phyloP scores from a whole-genome alignment of 306 rosid species.

The Alnus rubra region DNA sequence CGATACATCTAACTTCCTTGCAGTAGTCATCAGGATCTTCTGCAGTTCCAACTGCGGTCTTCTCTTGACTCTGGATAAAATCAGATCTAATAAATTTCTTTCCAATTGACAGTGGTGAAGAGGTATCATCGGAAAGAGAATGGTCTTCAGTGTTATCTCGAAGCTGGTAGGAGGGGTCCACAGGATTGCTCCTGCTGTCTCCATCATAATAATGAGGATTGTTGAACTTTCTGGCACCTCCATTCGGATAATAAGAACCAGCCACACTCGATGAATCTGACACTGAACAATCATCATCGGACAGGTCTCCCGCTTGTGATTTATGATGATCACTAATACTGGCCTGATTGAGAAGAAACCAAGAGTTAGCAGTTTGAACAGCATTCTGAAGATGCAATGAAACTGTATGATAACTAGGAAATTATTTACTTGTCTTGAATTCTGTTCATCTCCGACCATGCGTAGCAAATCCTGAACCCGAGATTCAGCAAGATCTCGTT shows the following conservation, averaged over 20 bases:
- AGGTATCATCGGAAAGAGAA: constrained; percentile 48
- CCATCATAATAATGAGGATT: constrained; percentile 62
- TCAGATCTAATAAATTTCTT: constrained; percentile 31
- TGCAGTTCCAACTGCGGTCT: constrained; percentile 41
- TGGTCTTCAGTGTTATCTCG: constrained; percentile 21
- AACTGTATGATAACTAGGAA: constrained; percentile 18
- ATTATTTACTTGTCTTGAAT: constrained; percentile 58
- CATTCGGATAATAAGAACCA: constrained; percentile 41
- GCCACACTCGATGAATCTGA: constrained; percentile 69
- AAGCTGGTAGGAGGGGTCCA: constrained; percentile 14
- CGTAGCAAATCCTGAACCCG: constrained; percentile 77
- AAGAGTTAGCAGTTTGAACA: constrained; percentile 12
- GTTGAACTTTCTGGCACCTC: constrained; percentile 48
- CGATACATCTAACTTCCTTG: constrained; percentile 90
- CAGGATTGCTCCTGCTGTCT: constrained; percentile 41
- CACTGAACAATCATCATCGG: constrained; percentile 75
- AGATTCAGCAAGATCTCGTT: constrained; percentile 91
- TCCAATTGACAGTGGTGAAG: constrained; percentile 22
- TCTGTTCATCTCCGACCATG: constrained; percentile 64
- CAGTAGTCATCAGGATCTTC: constrained; percentile 66
- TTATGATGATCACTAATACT: constrained; percentile 40
- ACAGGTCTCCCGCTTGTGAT: constrained; percentile 46
- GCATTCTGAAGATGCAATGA: constrained; percentile 11
- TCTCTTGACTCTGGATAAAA: constrained; percentile 32
- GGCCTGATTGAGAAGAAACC: constrained; percentile 34